A percentile compares a stretch with the other conserved stretches of the same genome.
phyloP scores from a whole-genome alignment of 805 yeast genomes.

The Lachancea sp. region DNA sequence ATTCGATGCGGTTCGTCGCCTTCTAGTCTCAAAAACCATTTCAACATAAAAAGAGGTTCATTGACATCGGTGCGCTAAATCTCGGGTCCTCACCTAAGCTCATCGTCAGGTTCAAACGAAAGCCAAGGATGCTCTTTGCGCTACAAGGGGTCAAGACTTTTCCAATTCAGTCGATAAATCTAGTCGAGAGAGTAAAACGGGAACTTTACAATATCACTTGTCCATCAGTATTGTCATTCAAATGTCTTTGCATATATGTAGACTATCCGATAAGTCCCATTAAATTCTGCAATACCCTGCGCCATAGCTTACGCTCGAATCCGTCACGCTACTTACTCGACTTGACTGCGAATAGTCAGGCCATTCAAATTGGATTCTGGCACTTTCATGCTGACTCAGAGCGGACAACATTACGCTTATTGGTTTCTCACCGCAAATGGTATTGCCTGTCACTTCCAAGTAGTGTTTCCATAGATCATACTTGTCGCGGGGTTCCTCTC shows the following conservation, averaged over 20 bases:
- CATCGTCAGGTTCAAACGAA: no score
- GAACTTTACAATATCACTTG: no score
- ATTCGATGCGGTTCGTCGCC: no score
- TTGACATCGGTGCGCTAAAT: no score
- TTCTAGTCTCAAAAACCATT: no score
- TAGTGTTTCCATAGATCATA: constrained; percentile 60
- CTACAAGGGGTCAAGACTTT: no score
- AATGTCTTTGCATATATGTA: background rate
- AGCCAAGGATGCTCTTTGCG: no score
- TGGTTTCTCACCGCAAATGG: constrained; percentile 91
- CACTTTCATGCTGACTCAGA: constrained; percentile 15
- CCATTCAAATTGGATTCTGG: constrained; percentile 49
- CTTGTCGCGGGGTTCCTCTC: constrained; percentile 44
- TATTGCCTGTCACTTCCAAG: constrained; percentile 66
- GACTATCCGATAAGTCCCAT: background rate
- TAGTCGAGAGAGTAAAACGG: no score
- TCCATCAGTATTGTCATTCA: background rate
- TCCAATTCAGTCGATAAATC: no score
- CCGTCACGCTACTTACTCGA: constrained; percentile 39
- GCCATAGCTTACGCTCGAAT: constrained; percentile 89
- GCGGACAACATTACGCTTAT: constrained; percentile 58
- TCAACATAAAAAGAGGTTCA: no score
- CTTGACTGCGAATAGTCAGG: constrained; percentile 76
- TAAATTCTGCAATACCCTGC: constrained; percentile 46
- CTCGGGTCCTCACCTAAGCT: no score